Evolutionary conservation across 2,329 filamentous ascomycete genomes (phyloP), one percentile per base, ranked within the genome.

Genomic region (Aspergillaceae sp.): DNA sequence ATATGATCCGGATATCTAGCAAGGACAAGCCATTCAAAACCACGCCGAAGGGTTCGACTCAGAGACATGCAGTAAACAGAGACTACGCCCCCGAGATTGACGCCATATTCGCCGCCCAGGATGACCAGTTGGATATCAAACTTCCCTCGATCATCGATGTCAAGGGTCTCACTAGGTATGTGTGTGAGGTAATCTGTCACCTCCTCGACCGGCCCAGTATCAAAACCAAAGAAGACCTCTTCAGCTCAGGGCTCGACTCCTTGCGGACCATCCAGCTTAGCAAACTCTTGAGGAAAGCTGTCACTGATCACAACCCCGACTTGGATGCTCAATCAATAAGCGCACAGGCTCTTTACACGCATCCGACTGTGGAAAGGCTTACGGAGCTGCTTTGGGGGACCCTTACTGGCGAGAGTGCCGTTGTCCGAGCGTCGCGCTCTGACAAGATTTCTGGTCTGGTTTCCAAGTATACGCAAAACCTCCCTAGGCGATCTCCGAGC

Each of bases 31-130:
- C 70, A 0, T 73, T 76, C 34, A 49, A 64, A 1, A 62, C 62
- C 4, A 70, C 74, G 0, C 63, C 68, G 3, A 76, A 77, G 54
- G 68, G 71, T 27, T 35, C 44, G 29, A 41, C 47, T n/a, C 40
- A 50, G 37, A 45, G 50, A 28, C 40, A 47, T 27, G 26, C 43
- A 3, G 38, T 50, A 3, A 29, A 45, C 8, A 29, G 41, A 8
- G 41, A 47, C 27, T 58, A 56, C 35, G 35, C 37, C 7, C 28
- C 43, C 3, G 49, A 53, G 4, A 47, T 57, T 11, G 47, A 55
- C 5, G 35, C 29, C 2, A 2, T 49, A 3, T 46, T 48, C 32
- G 27, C 28, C n/a, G 26, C 26, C 1, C 19, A 40, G 9, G 37
- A 40, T 28, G 28, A 28, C 37, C 19, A 19, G 19, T 7, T 29